A percentile compares a stretch with the other conserved stretches of the same genome.
These are phyloP conservation scores for Pyricularia grisea DNA, from an alignment of 2,329 filamentous ascomycete genomes.

Conservation along the genomic window DNA sequence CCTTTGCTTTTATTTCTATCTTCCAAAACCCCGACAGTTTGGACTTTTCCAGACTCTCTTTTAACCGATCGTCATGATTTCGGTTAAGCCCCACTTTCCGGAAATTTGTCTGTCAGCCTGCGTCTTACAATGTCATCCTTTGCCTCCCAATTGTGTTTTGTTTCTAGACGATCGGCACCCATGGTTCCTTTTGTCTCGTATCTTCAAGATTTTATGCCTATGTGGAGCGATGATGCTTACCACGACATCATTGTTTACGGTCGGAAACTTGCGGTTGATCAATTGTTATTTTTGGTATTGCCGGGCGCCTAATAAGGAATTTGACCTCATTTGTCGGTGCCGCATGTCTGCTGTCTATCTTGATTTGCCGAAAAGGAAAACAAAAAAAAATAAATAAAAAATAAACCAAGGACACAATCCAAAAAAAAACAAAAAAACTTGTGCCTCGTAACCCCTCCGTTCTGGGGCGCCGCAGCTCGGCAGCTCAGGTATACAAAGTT, in stretches of 20 bases:
- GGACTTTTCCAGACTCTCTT: too few species aligned
- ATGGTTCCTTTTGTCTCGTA: background rate
- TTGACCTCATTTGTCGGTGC: background rate
- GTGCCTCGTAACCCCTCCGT: background rate
- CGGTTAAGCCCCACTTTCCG: background rate
- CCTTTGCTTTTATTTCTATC: background rate
- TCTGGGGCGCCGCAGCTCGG: background rate
- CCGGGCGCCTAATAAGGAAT: background rate
- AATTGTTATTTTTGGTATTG: background rate
- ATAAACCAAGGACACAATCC: background rate
- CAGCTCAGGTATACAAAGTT: background rate
- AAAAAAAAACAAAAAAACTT: background rate
- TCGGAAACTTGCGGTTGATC: background rate
- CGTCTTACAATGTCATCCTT: background rate
- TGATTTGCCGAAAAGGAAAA: background rate
- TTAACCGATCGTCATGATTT: background rate
- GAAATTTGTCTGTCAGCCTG: background rate
- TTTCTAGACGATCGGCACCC: background rate
- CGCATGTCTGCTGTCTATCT: background rate
- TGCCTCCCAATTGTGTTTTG: background rate
- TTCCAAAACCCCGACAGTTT: too few species aligned
- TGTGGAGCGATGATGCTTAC: background rate
- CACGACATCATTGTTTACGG: background rate
- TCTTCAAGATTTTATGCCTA: background rate
- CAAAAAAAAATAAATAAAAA: background rate